A percentile compares a stretch with the other conserved stretches of the same genome.
These are phyloP conservation scores for Monosporascus cannonballus DNA, from an alignment of 2,329 filamentous ascomycete genomes.

Conservation along the genomic window DNA sequence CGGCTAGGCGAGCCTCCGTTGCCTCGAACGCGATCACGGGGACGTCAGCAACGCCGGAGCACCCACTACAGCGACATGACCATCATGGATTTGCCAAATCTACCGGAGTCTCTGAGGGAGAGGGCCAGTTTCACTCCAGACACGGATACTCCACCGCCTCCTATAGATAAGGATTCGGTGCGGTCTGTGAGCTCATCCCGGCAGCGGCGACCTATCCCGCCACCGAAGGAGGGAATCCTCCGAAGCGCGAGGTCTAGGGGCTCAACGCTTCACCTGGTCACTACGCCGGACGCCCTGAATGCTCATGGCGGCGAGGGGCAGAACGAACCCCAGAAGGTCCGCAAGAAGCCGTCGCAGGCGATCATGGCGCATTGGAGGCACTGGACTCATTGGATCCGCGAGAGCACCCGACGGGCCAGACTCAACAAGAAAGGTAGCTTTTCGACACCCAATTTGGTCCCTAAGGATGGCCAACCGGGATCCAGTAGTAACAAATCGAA, in stretches of 20 bases:
- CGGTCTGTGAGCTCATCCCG: constrained; percentile 73
- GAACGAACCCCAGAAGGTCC: constrained; percentile 37
- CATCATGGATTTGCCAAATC: constrained; percentile 67
- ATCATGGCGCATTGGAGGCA: constrained; percentile 58
- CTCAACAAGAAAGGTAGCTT: constrained; percentile 46
- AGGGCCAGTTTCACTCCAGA: constrained; percentile 38
- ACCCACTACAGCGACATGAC: constrained; percentile 57
- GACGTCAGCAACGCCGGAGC: constrained; percentile 71
- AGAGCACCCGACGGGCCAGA: constrained; percentile 48
- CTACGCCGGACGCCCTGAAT: constrained; percentile 49
- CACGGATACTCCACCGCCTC: constrained; percentile 55
- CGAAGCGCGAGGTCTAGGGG: constrained; percentile 67
- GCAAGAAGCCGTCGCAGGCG: constrained; percentile 52
- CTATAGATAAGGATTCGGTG: constrained; percentile 72
- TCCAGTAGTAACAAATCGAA: constrained; percentile 36
- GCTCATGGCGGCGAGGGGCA: constrained; percentile 22
- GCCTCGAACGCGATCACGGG: constrained; percentile 56
- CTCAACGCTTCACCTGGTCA: constrained; percentile 82
- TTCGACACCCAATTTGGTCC: constrained; percentile 54
- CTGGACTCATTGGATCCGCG: constrained; percentile 58
- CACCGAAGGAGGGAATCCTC: constrained; percentile 74
- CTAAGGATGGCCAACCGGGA: constrained; percentile 38
- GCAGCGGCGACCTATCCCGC: constrained; percentile 68
- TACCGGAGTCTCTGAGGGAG: constrained; percentile 54
- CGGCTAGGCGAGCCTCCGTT: constrained; percentile 40